phyloP scores from a whole-genome alignment of 108 stramenopile species.

The Schizochytrium sp. region DNA sequence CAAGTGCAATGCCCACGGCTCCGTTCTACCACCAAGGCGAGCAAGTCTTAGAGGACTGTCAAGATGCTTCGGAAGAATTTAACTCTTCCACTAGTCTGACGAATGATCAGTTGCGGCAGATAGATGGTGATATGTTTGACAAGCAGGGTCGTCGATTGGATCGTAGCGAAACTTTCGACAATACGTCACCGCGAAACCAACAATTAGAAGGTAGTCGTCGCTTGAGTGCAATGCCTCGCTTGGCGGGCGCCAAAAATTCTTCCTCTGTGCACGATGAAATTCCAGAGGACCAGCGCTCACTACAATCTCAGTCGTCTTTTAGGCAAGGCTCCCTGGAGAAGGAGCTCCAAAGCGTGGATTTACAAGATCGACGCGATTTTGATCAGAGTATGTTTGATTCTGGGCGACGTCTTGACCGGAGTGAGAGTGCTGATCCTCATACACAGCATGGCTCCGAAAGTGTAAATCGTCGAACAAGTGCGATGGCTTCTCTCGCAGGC shows the following conservation, averaged over 20 bases:
- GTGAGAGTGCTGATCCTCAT: background rate
- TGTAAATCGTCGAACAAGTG: background rate
- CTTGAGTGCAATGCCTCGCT: slow-evolving; percentile 25
- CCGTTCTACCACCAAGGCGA: too few relatives aligned
- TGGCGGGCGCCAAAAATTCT: too few relatives aligned
- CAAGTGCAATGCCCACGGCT: too few relatives aligned
- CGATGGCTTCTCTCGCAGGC: background rate
- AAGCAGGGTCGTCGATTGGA: background rate
- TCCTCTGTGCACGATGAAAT: too few relatives aligned
- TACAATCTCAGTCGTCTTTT: too few relatives aligned
- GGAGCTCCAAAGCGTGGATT: background rate
- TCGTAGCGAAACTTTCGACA: background rate
- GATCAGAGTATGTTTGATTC: background rate
- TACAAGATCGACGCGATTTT: background rate
- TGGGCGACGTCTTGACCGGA: background rate
- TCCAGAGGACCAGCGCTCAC: too few relatives aligned
- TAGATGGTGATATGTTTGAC: background rate
- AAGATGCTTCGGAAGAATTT: too few relatives aligned
- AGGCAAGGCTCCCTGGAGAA: background rate
- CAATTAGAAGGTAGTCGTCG: background rate
- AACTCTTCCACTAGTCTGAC: too few relatives aligned
- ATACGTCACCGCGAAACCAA: background rate
- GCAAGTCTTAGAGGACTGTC: too few relatives aligned
- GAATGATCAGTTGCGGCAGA: too few relatives aligned
- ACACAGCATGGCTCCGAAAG: background rate